Evolutionary conservation across 768 basidiomycete genomes (phyloP).

Genomic region (Clavaria fumosa): DNA sequence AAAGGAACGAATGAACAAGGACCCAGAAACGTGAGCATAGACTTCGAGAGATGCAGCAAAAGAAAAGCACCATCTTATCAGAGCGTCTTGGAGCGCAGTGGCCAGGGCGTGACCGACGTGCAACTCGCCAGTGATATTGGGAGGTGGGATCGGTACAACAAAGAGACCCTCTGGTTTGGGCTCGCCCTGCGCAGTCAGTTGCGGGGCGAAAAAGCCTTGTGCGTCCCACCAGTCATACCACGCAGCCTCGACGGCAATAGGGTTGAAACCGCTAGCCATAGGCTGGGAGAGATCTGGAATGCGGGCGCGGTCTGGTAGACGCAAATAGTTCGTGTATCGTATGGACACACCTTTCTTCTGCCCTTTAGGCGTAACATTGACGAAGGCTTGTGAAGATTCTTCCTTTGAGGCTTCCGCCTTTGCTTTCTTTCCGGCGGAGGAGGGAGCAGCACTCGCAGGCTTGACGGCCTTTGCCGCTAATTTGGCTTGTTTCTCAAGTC

Average conservation of each 20-base stretch:
- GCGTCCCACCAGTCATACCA: constrained; percentile 99
- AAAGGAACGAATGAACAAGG: background rate
- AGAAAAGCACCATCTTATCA: constrained; percentile 62
- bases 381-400: constrained; percentile 46
- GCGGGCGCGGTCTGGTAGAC: too few species aligned
- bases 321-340: constrained; percentile 1
- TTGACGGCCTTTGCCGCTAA: constrained; percentile 54
- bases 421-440: constrained; percentile 46
- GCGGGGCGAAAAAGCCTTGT: constrained; percentile 82
- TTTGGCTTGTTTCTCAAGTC: constrained; percentile 66
- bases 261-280: constrained; percentile 91
- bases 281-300: constrained; percentile 69
- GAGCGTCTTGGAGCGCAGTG: constrained; percentile 75
- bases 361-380: constrained; percentile 79
- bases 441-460: constrained; percentile 19
- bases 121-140: constrained; percentile 90
- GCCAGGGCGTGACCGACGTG: constrained; percentile 95
- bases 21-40: too few species aligned
- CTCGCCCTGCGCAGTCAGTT: constrained; percentile 38
- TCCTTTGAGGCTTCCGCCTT: constrained; percentile 66
- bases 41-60: background rate
- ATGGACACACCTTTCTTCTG: constrained; percentile 73
- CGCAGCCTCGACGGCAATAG: constrained; percentile 82
- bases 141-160: constrained; percentile 82
- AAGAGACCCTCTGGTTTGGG: constrained; percentile 54